Percentiles rank a stretch among this genome's conserved stretches.
phyloP scores from a whole-genome alignment of 2,329 filamentous ascomycete species.

The Fusarium mexicanum region DNA sequence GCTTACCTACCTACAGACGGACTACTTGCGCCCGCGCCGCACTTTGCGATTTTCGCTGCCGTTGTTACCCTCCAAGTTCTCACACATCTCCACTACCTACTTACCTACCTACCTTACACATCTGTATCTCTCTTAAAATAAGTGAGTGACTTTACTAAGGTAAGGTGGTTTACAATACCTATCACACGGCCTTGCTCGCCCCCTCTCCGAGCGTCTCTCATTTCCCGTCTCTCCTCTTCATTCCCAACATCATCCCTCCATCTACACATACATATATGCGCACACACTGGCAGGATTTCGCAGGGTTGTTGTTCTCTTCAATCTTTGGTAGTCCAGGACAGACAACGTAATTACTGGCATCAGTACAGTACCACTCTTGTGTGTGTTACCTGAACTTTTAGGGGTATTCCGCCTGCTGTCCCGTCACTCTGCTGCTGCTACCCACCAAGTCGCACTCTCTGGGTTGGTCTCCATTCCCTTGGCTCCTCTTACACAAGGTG shows the following conservation, averaged over 20 bases:
- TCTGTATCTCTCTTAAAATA: slow-evolving; percentile 5
- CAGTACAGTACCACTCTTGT: not conserved
- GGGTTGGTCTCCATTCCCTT: slow-evolving; percentile 9
- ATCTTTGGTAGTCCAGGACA: slow-evolving; percentile 5
- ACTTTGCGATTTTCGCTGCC: slow-evolving; percentile 16
- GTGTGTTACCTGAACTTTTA: slow-evolving; percentile 1
- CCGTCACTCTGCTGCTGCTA: slow-evolving; percentile 12
- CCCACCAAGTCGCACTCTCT: slow-evolving; percentile 13
- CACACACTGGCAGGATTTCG: slow-evolving; percentile 16
- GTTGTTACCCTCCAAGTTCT: slow-evolving; percentile 34
- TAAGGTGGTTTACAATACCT: not conserved
- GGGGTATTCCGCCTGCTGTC: slow-evolving; percentile 18
- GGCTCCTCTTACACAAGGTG: slow-evolving; percentile 22
- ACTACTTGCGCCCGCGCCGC: slow-evolving; percentile 10
- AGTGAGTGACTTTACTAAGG: not conserved
- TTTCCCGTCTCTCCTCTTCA: slow-evolving; percentile 29
- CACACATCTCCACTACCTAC: not conserved
- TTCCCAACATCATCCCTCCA: slow-evolving; percentile 32
- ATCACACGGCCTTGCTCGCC: not conserved
- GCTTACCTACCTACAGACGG: not conserved
- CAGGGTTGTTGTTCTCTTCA: slow-evolving; percentile 1
- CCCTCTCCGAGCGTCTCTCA: not conserved
- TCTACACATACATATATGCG: not conserved
- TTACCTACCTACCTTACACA: not conserved
- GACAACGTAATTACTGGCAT: slow-evolving; percentile 1